Evolutionary conservation across 2,329 filamentous ascomycete genomes (phyloP), one percentile per base, ranked within the genome.

Genomic region (Phialophora verrucosa): DNA sequence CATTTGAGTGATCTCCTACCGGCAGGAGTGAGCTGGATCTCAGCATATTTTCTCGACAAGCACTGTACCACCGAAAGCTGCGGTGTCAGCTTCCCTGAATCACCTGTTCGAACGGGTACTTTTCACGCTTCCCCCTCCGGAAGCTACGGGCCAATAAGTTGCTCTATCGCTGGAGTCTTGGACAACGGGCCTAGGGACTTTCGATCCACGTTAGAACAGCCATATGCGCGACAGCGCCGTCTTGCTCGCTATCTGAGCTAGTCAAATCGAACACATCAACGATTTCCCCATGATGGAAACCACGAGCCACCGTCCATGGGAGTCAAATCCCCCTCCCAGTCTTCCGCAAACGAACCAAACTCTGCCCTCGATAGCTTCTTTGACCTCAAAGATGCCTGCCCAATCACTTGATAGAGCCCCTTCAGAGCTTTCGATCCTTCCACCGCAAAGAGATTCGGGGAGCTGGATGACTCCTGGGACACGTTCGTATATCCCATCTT

Each of bases 401-500:
- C 71, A 73, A 23, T 65, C 67, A 11, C 60, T 73, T 49, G 80
- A 82, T 65, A 81, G 81, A 68, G 79, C 77, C 0, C 79, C 78
- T 10, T 77, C 76, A 23, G 76, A 80, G 61, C 72, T 77, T 8
- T 81, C 80, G 4, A 71, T 81, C 68, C 81, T 79, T 62, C 81
- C 80, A 14, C 77, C 81, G 66, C 81, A 84, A 73, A 83, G 85
- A 66, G 85, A 87, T 74, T 87, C 85, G 25, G 84, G 85, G 67
- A 85, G 83, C 74, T 87, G 84, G 84, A 85, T 84, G 61, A 83
- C 85, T 72, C 83, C 84, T 66, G 84, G 84, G 75, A 84, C 85
- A 74, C 83, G 85, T 85, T 77, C 74, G 80, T 63, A 31, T 35
- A 29, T 35, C 53, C 29, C 17, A n/a, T 73, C 76, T 71, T 76